Percentiles rank a stretch among this genome's conserved stretches.
phyloP scores from a whole-genome alignment of 257 asterid genomes.

The Parsonsia alboflavescens region DNA sequence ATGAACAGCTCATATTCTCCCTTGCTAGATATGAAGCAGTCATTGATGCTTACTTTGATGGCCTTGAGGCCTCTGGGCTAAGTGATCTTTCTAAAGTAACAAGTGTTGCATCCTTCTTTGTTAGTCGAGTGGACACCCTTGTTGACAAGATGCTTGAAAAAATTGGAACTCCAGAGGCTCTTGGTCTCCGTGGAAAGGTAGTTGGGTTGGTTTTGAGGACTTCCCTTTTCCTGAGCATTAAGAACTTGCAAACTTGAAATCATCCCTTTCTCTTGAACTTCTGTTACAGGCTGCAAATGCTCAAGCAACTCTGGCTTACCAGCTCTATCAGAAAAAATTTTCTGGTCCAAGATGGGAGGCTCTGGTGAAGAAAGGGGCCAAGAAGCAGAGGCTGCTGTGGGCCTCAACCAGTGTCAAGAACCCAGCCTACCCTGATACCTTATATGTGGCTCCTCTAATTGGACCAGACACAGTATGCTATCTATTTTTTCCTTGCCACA shows the following conservation, averaged over 20 bases:
- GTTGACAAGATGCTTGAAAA: conserved; percentile 97
- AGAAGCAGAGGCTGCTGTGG: conserved; percentile 98
- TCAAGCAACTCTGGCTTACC: conserved; percentile 90
- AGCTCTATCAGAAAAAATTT: conserved; percentile 91
- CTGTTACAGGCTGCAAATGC: conserved; percentile 90
- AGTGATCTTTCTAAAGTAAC: conserved; percentile 89
- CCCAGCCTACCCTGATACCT: conserved; percentile 94
- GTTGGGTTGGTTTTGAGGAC: neutral
- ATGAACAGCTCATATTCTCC: conserved; percentile 88
- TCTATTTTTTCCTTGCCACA: conserved; percentile 28
- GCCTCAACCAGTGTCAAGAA: conserved; percentile 99
- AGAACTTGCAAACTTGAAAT: conserved; percentile 4
- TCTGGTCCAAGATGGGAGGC: conserved; percentile 99
- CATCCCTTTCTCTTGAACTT: conserved; percentile 6
- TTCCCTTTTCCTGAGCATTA: neutral
- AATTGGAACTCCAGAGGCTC: conserved; percentile 91
- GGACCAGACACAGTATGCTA: conserved; percentile 93
- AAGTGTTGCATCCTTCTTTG: conserved; percentile 96
- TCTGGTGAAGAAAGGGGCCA: conserved; percentile 95
- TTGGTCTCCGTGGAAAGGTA: conserved; percentile 97
- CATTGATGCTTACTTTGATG: conserved; percentile 97
- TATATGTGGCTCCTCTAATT: conserved; percentile 97
- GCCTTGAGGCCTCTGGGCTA: conserved; percentile 97
- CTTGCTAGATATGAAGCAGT: conserved; percentile 94
- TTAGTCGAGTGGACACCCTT: conserved; percentile 92